Base-by-base conservation (phyloP, 768 basidiomycete genomes). In the Ramaria rubella region DNA sequence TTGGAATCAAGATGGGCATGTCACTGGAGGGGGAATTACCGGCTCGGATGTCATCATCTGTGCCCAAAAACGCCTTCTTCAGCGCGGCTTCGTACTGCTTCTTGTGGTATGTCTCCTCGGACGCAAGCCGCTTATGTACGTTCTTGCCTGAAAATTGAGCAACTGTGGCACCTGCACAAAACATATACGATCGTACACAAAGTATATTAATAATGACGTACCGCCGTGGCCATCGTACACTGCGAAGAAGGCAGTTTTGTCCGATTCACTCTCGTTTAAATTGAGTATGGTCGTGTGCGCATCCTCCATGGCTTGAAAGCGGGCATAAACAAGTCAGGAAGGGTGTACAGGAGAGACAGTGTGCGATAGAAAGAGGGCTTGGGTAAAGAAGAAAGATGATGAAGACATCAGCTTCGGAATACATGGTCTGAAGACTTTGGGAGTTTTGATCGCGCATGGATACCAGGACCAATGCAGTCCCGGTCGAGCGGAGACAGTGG, bases 171-270 rank as follows among this genome's bases (percentile, higher is more conserved):
- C 93, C 93, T 95, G 62, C 3, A 55, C 33, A 26, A 40, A 49
- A 29, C 19, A 46, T 31, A 38, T 52, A 52, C 42, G 55, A 27
- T 4, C 36, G 49, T 12, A 65, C 49, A 38, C n/a, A 54, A 23
- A 26, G 4, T 21, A 14, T 29, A 30, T 50, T 49, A 49, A 30
- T 42, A 27, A 46, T 23, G 53, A 69, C 81, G 62, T 65, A 92
- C 95, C 96, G 59, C 96, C 96, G 68, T 99, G 96, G 29, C 96
- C 96, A 72, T 99, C 96, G 67, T 96, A 98, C 1, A 99, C 94
- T 27, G 89, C 95, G 64, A 98, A 96, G 74, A 97, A 94, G 1
- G 90, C 79, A 67, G 86, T 88, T 21, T 43, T 40, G 24, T 63
- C 52, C 33, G 58, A 50, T 62, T 58, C 5, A 74, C 72, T 73